phyloP scores from a whole-genome alignment of 805 yeast genomes.

The Candida ficus region DNA sequence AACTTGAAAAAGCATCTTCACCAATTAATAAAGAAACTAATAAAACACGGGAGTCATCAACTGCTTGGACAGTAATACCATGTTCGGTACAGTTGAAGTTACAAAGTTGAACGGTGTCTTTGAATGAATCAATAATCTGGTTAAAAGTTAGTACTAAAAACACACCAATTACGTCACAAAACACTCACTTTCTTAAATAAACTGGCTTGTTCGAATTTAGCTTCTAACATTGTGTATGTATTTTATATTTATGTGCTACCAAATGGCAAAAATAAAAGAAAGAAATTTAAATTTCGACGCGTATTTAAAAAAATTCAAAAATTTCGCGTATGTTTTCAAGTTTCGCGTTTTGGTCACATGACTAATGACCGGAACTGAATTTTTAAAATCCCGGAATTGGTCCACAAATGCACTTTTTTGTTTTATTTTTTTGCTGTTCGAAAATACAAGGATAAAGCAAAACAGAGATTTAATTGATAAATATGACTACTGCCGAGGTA shows the following conservation, averaged over 20 bases:
- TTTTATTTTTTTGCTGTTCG: too few relatives aligned
- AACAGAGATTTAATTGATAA: neutral
- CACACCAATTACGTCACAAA: neutral
- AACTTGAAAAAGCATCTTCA: constrained; percentile 81
- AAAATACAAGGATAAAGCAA: too few relatives aligned
- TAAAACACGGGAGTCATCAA: constrained; percentile 94
- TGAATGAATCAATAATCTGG: constrained; percentile 84
- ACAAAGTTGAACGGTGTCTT: constrained; percentile 91
- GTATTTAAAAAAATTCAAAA: neutral
- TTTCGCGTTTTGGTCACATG: neutral
- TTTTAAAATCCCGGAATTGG: too few relatives aligned
- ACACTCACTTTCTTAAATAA: constrained; percentile 68
- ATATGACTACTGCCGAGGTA: constrained; percentile 1
- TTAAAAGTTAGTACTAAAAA: constrained; percentile 4
- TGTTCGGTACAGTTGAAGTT: constrained; percentile 95
- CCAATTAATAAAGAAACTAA: constrained; percentile 86
- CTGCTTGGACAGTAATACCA: constrained; percentile 95
- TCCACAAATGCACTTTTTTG: too few relatives aligned
- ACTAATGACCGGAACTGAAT: neutral
- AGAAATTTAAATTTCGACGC: constrained; percentile 2
- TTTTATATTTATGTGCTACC: too few relatives aligned
- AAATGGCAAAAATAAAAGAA: neutral
- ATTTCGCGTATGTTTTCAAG: neutral
- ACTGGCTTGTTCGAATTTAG: constrained; percentile 90
- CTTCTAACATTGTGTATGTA: constrained; percentile 81